These are phyloP conservation scores for Zygosaccharomyces pseudobailii DNA, from an alignment of 1,139 yeast genomes.

Conservation along the genomic window DNA sequence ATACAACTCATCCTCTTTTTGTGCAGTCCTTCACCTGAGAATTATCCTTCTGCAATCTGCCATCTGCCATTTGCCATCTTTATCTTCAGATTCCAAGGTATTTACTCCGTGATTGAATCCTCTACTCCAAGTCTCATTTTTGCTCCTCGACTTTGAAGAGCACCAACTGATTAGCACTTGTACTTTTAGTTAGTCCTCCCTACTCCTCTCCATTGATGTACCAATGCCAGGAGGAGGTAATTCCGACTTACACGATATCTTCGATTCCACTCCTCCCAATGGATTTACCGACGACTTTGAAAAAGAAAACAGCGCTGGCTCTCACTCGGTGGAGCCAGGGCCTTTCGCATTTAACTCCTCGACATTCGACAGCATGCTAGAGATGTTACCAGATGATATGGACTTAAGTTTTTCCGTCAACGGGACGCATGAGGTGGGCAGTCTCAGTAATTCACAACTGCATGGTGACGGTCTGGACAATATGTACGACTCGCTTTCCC, in stretches of 20 bases:
- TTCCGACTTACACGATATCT: conserved; percentile 12
- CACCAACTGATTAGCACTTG: background rate
- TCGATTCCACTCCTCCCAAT: conserved; percentile 11
- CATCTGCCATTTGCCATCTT: background rate
- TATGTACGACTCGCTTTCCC: conserved; percentile 4
- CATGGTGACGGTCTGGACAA: conserved; percentile 5
- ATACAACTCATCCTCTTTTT: background rate
- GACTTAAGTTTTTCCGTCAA: conserved; percentile 12
- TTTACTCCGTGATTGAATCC: background rate
- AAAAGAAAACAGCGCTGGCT: background rate
- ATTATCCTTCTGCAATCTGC: background rate
- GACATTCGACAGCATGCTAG: conserved; percentile 34
- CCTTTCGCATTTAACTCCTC: conserved; percentile 10
- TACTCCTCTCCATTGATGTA: conserved; percentile 5
- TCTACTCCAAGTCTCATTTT: background rate
- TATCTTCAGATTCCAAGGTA: background rate
- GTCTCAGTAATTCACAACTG: conserved; percentile 2
- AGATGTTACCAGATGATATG: conserved; percentile 33
- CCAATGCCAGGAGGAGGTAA: conserved; percentile 9
- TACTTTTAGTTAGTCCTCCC: background rate
- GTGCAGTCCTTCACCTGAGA: background rate
- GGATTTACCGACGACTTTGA: conserved; percentile 6
- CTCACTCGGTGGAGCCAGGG: conserved; percentile 5
- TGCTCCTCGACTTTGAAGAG: background rate
- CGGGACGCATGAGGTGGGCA: background rate